A percentile compares a stretch with the other conserved stretches of the same genome.
Evolutionary conservation across 345 rosid genomes (phyloP).

Genomic region (Brassica rapa): DNA sequence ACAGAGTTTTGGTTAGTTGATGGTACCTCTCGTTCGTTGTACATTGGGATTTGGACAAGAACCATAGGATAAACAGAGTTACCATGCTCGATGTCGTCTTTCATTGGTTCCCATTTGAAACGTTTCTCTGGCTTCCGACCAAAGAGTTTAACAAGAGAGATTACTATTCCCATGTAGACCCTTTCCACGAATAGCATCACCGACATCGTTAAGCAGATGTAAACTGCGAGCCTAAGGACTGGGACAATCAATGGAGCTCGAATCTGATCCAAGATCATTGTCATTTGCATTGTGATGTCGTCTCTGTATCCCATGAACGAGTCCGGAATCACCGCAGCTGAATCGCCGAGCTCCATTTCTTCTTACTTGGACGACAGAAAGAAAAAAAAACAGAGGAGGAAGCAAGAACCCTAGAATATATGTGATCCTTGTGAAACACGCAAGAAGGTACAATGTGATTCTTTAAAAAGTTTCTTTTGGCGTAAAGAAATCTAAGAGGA

Average conservation of each 20-base stretch:
- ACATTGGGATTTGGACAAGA: conserved; percentile 97
- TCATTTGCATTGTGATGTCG: conserved; percentile 56
- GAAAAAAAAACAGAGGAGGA: conserved; percentile 3
- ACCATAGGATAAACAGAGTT: conserved; percentile 85
- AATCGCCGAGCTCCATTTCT: conserved; percentile 32
- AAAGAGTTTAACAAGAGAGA: conserved; percentile 63
- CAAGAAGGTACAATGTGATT: conserved; percentile 15
- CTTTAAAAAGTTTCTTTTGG: not conserved
- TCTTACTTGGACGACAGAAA: not conserved
- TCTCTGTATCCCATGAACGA: conserved; percentile 54
- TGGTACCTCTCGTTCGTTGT: conserved; percentile 86
- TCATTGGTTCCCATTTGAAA: conserved; percentile 78
- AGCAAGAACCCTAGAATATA: conserved; percentile 34
- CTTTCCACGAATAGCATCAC: conserved; percentile 86
- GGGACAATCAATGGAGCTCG: conserved; percentile 88
- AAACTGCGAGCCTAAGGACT: conserved; percentile 55
- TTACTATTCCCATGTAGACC: conserved; percentile 82
- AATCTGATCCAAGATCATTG: conserved; percentile 64
- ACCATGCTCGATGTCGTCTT: conserved; percentile 85
- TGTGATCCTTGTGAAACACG: conserved; percentile 34
- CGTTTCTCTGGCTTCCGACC: conserved; percentile 82
- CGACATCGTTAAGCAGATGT: conserved; percentile 79
- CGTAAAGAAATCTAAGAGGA: conserved; percentile 9
- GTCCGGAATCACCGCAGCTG: conserved; percentile 51
- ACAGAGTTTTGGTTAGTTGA: not conserved